Conservation (phyloP, 2,329 filamentous ascomycete species). For the Neofusicoccum cordaticola region DNA sequence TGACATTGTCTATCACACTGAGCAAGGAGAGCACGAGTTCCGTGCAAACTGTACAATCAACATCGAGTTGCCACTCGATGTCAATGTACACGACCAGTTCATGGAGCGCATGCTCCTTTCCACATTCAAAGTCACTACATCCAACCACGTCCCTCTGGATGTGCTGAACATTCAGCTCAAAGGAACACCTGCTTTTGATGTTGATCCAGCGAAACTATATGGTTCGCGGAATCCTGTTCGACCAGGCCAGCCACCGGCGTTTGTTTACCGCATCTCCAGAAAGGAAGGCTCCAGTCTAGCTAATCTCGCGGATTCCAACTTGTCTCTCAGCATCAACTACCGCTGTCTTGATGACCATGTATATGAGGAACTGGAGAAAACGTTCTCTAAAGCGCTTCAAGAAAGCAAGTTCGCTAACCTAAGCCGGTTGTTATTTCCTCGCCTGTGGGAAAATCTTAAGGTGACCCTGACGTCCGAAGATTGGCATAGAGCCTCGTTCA, state of each 20-base stretch:
- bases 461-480: slow-evolving; percentile 47
- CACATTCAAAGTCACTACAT: slow-evolving; percentile 84
- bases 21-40: slow-evolving; percentile 63
- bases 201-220: slow-evolving; percentile 53
- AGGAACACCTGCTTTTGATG: slow-evolving; percentile 66
- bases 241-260: slow-evolving; percentile 73
- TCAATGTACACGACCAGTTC: slow-evolving; percentile 96
- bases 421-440: slow-evolving; percentile 50
- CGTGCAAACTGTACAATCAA: slow-evolving; percentile 62
- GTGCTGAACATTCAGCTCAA: slow-evolving; percentile 69
- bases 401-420: slow-evolving; percentile 47
- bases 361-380: slow-evolving; percentile 43
- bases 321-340: slow-evolving; percentile 73
- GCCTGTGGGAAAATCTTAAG: slow-evolving; percentile 48
- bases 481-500: slow-evolving; percentile 54
- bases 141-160: slow-evolving; percentile 69
- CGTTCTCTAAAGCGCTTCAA: slow-evolving; percentile 48
- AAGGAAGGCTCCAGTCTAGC: slow-evolving; percentile 37
- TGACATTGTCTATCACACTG: slow-evolving; percentile 72
- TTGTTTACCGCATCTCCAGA: slow-evolving; percentile 74
- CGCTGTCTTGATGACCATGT: slow-evolving; percentile 75
- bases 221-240: slow-evolving; percentile 62
- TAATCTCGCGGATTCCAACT: slow-evolving; percentile 32
- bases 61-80: slow-evolving; percentile 78
- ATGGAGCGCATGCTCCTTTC: slow-evolving; percentile 80